These are phyloP conservation scores for Chrysophaeum taylorii DNA, from an alignment of 352 stramenopile species.

Conservation along the genomic window DNA sequence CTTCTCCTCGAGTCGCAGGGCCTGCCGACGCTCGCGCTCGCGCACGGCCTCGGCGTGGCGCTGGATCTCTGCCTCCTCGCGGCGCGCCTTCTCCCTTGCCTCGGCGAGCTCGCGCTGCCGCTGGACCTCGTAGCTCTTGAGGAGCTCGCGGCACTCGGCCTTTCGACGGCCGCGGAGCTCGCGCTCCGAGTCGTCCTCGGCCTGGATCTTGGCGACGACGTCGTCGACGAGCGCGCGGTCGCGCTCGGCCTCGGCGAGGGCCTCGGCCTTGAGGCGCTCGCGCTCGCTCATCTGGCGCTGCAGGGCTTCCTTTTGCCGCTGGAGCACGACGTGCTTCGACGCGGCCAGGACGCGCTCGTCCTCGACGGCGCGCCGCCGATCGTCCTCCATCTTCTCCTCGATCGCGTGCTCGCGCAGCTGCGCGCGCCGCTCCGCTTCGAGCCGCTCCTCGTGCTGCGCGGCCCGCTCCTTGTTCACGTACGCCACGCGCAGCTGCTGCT, in stretches of 20 bases:
- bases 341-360: constrained; percentile 52
- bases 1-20: constrained; percentile 34
- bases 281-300: constrained; percentile 43
- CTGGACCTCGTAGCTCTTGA: constrained; percentile 59
- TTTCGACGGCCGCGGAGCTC: constrained; percentile 48
- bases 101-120: constrained; percentile 55
- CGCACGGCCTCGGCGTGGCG: constrained; percentile 33
- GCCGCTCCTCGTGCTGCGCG: constrained; percentile 69
- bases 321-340: constrained; percentile 53
- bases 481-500: constrained; percentile 71
- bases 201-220: constrained; percentile 66
- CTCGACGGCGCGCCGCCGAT: constrained; percentile 62
- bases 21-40: constrained; percentile 31
- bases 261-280: constrained; percentile 40
- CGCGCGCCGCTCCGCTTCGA: constrained; percentile 59
- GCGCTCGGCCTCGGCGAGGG: constrained; percentile 52
- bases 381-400: constrained; percentile 79
- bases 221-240: constrained; percentile 68
- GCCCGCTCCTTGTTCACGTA: constrained; percentile 84
- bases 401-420: constrained; percentile 63
- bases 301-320: constrained; percentile 41
- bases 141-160: constrained; percentile 34
- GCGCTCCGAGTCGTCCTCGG: constrained; percentile 64
- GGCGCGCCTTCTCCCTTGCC: constrained; percentile 40
- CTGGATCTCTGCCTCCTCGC: constrained; percentile 40